Percentiles rank a stretch among this genome's conserved stretches.
These are phyloP conservation scores for Trifolium subterraneum DNA, from an alignment of 306 rosid species.

Conservation along the genomic window DNA sequence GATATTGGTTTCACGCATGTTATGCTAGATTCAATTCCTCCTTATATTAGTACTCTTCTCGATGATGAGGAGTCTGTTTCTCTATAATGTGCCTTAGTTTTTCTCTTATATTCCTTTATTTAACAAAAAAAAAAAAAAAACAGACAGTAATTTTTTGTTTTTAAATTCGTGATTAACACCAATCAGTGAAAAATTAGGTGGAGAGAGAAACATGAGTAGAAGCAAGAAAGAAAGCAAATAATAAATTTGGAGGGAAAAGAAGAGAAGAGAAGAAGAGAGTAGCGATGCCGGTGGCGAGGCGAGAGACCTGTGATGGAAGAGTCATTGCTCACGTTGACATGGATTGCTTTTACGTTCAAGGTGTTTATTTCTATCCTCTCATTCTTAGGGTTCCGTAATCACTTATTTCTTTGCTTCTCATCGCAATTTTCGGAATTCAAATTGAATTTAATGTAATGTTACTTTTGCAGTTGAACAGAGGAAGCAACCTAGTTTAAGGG, in stretches of 20 bases:
- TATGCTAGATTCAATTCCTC: no score
- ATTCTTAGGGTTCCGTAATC: constrained; percentile 14
- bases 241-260: not conserved
- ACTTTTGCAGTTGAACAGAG: constrained; percentile 79
- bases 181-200: no score
- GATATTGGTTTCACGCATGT: no score
- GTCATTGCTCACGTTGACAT: constrained; percentile 84
- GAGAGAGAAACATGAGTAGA: not conserved
- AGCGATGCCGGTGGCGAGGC: constrained; percentile 82
- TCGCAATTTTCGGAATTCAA: not conserved
- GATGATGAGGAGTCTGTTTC: no score
- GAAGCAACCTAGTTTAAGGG: constrained; percentile 79
- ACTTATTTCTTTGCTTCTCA: not conserved
- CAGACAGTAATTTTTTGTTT: no score
- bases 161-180: no score
- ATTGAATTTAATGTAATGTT: constrained; percentile 7
- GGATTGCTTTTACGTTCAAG: constrained; percentile 99
- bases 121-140: no score
- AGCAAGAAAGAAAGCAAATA: not conserved
- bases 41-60: no score
- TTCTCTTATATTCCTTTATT: no score
- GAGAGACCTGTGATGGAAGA: constrained; percentile 77
- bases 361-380: constrained; percentile 30
- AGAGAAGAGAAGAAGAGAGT: not conserved
- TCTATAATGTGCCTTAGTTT: no score